Evolutionary conservation across 1,284 basidiomycete species (phyloP), one percentile per base, ranked within the genome.

Genomic region (Cryptococcus jaspeensis): DNA sequence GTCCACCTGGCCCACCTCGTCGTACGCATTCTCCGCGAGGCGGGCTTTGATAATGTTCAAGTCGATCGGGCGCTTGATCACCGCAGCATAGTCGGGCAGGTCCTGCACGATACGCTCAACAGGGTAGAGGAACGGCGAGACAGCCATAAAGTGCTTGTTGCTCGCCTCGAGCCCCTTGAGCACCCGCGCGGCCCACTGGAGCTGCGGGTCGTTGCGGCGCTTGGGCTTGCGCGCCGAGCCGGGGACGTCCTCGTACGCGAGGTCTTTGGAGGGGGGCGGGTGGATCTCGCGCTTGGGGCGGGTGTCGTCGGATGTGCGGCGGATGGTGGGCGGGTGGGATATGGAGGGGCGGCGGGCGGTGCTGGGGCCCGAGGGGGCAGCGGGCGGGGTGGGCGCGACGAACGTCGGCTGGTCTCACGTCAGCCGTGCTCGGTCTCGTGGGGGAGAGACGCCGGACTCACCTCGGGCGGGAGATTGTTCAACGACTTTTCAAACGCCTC

Each of bases 251-350:
- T 84, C 82, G 73, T 93, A 96, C 0, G 89, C 85, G 20, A 96
- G 79, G 67, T 98, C 95, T 76, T 92, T 93, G 0, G 92, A 87
- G 15, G 92, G 87, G 18, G 94, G 94, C 12, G 94, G 92, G 69
- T 97, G 93, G 40, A 97, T 94, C 76, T 98, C 95, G 52, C 95
- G 89, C 80, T 97, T 97, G 0, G 95, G 95, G 20, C 95, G 85
- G 28, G 78, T 79, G 59, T 84, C 79, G 44, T 76, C 75, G n/a
- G 78, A 77, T 12, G 76, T 76, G 7, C 76, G 72, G 23, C 77
- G 73, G 37, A 75, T 72, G 28, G 65, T 65, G 6, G 77, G 76
- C 8, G 71, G 65, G 53, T 75, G 75, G 2, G 73, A 74, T 42
- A 76, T 60, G 23, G 72, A 74, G 9, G 63, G 62, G 28, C 73